Evolutionary conservation across 257 asterid species (phyloP).

Genomic region (Jaltomata sinuosa): DNA sequence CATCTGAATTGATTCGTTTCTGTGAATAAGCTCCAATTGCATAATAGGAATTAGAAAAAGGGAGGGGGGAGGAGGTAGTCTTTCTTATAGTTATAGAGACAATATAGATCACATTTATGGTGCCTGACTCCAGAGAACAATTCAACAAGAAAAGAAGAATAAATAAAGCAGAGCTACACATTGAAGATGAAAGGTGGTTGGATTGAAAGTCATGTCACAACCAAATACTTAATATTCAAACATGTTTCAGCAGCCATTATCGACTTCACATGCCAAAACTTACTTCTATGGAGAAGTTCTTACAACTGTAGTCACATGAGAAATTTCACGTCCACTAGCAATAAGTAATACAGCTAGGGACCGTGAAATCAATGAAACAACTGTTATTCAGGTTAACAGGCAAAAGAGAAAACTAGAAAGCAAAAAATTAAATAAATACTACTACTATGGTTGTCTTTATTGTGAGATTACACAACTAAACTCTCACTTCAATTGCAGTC

Average conservation of each 20-base stretch:
- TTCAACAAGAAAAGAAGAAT: not conserved
- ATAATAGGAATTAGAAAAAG: not conserved
- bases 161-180: not conserved
- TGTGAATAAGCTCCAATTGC: too few species aligned
- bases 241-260: not conserved
- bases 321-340: not conserved
- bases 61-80: too few species aligned
- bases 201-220: not conserved
- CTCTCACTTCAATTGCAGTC: slow-evolving; percentile 57
- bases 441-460: not conserved
- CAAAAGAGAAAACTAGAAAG: not conserved
- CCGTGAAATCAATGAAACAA: not conserved
- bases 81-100: too few species aligned
- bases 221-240: not conserved
- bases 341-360: not conserved
- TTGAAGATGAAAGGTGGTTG: not conserved
- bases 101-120: too few species aligned
- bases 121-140: too few species aligned
- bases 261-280: not conserved
- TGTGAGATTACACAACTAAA: slow-evolving; percentile 14
- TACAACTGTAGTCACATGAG: slow-evolving; percentile 17
- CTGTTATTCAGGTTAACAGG: not conserved
- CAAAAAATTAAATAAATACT: not conserved
- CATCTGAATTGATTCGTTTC: too few species aligned
- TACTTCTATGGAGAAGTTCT: slow-evolving; percentile 16